These are phyloP conservation scores for Thinopyrum obtusiflorum DNA, from an alignment of 202 grass and related monocot genomes.

Conservation along the genomic window DNA sequence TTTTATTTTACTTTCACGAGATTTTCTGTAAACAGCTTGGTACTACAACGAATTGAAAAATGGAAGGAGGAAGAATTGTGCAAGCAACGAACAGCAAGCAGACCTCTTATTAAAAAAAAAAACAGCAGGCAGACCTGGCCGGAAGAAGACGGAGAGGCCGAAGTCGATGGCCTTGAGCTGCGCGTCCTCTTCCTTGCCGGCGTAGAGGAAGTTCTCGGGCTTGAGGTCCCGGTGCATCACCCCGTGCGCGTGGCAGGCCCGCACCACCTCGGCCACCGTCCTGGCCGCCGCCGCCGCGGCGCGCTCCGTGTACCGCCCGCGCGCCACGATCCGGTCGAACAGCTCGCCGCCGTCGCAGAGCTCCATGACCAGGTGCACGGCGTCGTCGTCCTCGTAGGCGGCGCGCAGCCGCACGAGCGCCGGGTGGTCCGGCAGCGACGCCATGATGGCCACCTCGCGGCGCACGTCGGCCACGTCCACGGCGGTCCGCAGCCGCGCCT, in stretches of 20 bases:
- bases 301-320: slow-evolving; percentile 84
- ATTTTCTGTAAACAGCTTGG: not conserved
- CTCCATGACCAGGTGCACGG: slow-evolving; percentile 97
- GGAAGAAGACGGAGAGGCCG: slow-evolving; percentile 86
- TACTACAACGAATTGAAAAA: not conserved
- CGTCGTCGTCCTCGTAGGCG: slow-evolving; percentile 72
- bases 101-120: too few relatives aligned
- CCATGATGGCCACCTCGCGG: slow-evolving; percentile 84
- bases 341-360: slow-evolving; percentile 91
- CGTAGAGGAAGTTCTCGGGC: slow-evolving; percentile 80
- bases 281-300: slow-evolving; percentile 45
- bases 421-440: slow-evolving; percentile 59
- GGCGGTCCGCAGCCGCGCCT: slow-evolving; percentile 55
- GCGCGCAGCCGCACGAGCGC: slow-evolving; percentile 69
- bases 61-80: not conserved
- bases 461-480: slow-evolving; percentile 82
- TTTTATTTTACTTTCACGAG: not conserved
- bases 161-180: slow-evolving; percentile 85
- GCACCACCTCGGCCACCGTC: slow-evolving; percentile 74
- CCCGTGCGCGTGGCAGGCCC: slow-evolving; percentile 65
- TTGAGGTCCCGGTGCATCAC: slow-evolving; percentile 86
- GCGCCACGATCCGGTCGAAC: slow-evolving; percentile 83
- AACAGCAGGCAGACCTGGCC: slow-evolving; percentile 39
- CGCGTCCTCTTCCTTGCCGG: slow-evolving; percentile 63
- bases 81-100: too few relatives aligned